These are phyloP conservation scores for Ceratocystis destructans DNA, from an alignment of 2,329 filamentous ascomycete species.

Conservation along the genomic window DNA sequence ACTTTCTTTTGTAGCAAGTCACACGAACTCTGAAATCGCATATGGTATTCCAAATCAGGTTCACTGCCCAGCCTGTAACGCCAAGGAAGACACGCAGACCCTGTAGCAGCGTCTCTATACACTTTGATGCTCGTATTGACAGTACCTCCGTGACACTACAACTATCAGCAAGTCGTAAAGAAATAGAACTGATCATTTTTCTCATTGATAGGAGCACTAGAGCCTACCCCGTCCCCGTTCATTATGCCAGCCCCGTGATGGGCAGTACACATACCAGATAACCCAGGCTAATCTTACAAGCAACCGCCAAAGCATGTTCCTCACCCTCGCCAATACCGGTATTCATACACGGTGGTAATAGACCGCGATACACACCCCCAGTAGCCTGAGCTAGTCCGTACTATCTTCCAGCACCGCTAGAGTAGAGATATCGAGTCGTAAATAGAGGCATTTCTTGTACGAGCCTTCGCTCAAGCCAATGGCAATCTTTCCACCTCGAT, in stretches of 20 bases:
- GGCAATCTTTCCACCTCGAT: not conserved
- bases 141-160: not conserved
- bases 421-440: not conserved
- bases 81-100: not conserved
- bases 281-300: slow-evolving; percentile 2
- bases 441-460: not conserved
- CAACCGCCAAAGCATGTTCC: not conserved
- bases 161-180: not conserved
- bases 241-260: not conserved
- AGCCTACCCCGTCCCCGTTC: not conserved
- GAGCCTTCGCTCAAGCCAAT: not conserved
- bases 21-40: no score
- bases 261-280: not conserved
- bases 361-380: not conserved
- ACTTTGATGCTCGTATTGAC: not conserved
- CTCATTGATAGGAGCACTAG: not conserved
- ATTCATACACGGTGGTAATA: not conserved
- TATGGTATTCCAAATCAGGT: not conserved
- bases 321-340: not conserved
- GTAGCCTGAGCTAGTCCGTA: not conserved
- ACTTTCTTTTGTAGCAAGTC: no score
- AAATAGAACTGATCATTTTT: not conserved
- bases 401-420: not conserved
- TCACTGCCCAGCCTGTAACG: not conserved
- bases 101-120: not conserved